Percentiles rank a stretch among this genome's conserved stretches.
Evolutionary conservation across 768 basidiomycete species (phyloP).

Genomic region (Boletus sp.): DNA sequence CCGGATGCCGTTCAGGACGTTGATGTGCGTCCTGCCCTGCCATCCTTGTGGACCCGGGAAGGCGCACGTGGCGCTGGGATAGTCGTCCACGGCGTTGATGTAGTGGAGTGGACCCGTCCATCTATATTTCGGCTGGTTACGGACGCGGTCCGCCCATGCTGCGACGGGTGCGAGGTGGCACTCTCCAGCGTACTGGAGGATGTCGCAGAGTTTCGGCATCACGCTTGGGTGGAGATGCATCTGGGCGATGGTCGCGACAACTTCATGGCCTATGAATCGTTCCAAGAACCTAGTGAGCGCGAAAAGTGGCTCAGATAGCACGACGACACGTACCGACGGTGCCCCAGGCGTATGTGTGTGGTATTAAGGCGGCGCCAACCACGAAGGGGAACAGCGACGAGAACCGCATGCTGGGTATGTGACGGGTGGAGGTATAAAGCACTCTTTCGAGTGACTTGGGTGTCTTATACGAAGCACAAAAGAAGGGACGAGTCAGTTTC

Average conservation of each 20-base stretch:
- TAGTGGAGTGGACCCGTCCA: constrained; percentile 81
- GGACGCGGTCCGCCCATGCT: constrained; percentile 82
- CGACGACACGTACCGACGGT: constrained; percentile 32
- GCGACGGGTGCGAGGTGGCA: constrained; percentile 86
- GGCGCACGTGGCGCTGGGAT: constrained; percentile 70
- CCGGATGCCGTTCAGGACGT: constrained; percentile 75
- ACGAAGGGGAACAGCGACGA: constrained; percentile 13
- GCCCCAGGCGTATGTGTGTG: constrained; percentile 39
- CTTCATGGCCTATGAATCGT: constrained; percentile 68
- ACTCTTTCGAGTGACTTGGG: not conserved
- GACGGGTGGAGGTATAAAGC: not conserved
- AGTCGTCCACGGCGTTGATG: constrained; percentile 69
- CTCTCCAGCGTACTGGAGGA: constrained; percentile 53
- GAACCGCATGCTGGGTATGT: constrained; percentile 26
- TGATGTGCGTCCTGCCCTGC: constrained; percentile 52
- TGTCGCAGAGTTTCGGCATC: constrained; percentile 61
- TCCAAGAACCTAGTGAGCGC: not conserved
- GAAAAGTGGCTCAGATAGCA: not conserved
- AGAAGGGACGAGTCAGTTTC: not conserved
- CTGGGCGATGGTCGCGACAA: constrained; percentile 92
- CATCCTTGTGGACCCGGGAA: constrained; percentile 81
- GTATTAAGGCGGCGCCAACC: constrained; percentile 19
- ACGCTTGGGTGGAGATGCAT: constrained; percentile 81
- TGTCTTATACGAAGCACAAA: constrained; percentile 3
- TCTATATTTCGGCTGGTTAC: constrained; percentile 48